phyloP scores from a whole-genome alignment of 164 flowering plant genomes.

The Nymphaea thermarum region DNA sequence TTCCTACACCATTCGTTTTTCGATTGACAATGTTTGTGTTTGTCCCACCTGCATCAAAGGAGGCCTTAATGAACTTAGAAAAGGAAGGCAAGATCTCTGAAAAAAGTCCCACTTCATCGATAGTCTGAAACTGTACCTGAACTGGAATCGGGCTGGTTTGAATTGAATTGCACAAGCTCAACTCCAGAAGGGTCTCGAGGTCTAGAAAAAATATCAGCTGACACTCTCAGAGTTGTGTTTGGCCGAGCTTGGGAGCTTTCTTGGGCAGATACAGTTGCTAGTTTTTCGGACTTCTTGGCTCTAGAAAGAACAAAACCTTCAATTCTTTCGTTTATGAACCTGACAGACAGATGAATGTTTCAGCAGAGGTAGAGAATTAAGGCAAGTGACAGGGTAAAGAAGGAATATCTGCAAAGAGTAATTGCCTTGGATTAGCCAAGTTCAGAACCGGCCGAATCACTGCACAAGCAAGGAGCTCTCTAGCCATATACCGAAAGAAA shows the following conservation, averaged over 20 bases:
- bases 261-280: conserved; percentile 17
- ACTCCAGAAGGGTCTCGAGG: conserved; percentile 76
- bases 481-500: conserved; percentile 52
- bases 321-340: conserved; percentile 93
- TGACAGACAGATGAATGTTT: conserved; percentile 7
- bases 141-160: conserved; percentile 22
- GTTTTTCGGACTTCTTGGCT: conserved; percentile 40
- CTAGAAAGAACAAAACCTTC: conserved; percentile 47
- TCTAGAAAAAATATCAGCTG: conserved; percentile 57
- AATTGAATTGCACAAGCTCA: conserved; percentile 81
- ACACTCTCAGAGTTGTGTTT: conserved; percentile 29
- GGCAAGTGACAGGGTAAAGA: conserved; percentile 6
- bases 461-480: conserved; percentile 96
- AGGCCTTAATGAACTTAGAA: no score
- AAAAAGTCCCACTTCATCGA: no score
- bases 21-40: no score
- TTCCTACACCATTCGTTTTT: neutral
- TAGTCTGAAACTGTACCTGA: conserved; percentile 15
- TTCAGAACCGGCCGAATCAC: conserved; percentile 92
- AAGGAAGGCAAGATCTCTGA: no score
- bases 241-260: conserved; percentile 32
- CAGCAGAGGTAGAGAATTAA: neutral
- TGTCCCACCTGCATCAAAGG: no score
- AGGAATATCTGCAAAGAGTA: conserved; percentile 1
- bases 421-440: conserved; percentile 76